Evolutionary conservation across 805 yeast species (phyloP).

Genomic region (Schwanniomyces sp.): DNA sequence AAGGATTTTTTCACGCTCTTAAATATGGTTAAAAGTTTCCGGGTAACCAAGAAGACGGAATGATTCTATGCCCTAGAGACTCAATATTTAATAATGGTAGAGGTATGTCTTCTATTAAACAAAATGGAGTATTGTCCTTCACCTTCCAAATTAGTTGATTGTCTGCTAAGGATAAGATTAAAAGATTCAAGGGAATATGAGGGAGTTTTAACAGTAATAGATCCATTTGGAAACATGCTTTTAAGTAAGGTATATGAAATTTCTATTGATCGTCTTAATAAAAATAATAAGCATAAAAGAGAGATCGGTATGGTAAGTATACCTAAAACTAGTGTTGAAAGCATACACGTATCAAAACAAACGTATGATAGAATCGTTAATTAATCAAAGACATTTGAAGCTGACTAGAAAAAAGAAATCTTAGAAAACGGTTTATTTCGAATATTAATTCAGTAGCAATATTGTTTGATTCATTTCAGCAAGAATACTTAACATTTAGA

Average conservation of each 20-base stretch:
- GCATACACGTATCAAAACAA: conserved; percentile 22
- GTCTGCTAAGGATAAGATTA: conserved; percentile 24
- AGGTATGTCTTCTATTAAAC: not conserved
- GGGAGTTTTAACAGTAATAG: conserved; percentile 40
- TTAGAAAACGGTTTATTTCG: not conserved
- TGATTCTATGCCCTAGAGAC: not conserved
- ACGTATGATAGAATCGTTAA: conserved; percentile 8
- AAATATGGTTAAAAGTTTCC: not conserved
- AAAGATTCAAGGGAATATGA: conserved; percentile 32
- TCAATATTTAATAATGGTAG: not conserved
- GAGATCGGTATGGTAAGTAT: conserved; percentile 56
- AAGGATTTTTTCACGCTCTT: not conserved
- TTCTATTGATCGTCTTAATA: conserved; percentile 24
- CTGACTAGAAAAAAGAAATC: too few relatives aligned
- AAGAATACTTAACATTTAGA: too few relatives aligned
- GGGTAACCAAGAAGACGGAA: not conserved
- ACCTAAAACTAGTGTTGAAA: conserved; percentile 39
- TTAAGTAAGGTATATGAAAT: conserved; percentile 35
- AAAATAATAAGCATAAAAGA: conserved; percentile 26
- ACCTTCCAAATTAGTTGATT: conserved; percentile 31
- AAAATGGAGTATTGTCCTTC: not conserved
- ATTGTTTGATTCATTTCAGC: too few relatives aligned
- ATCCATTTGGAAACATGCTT: conserved; percentile 43
- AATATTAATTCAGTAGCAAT: too few relatives aligned
- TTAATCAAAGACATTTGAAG: not conserved